Conservation (phyloP, 345 rosid genomes). For the Diplotaxis tenuifolia region DNA sequence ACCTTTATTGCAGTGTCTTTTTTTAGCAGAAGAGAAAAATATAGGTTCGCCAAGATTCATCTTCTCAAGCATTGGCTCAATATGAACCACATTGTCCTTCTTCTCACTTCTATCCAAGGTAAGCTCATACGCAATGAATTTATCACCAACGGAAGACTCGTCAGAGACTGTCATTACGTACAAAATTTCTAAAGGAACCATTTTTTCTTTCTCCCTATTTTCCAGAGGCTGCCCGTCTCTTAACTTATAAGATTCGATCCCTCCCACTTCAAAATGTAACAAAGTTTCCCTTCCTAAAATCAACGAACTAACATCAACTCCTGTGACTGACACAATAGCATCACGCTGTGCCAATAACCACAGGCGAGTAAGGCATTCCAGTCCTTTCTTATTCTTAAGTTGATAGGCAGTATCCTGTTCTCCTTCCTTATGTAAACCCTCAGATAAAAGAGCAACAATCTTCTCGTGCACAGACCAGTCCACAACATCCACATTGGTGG, state of each 20-base stretch:
- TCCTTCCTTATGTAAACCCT: conserved; percentile 34
- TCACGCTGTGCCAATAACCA: conserved; percentile 75
- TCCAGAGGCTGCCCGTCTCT: conserved; percentile 35
- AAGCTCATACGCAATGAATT: conserved; percentile 51
- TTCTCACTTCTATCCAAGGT: conserved; percentile 43
- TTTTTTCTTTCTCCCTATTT: conserved; percentile 37
- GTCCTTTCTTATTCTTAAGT: conserved; percentile 47
- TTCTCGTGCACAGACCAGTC: conserved; percentile 63
- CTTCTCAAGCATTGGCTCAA: conserved; percentile 48
- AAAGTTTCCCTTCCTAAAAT: conserved; percentile 61
- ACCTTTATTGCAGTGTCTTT: conserved; percentile 46
- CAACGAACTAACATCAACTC: conserved; percentile 48
- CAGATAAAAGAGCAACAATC: conserved; percentile 53
- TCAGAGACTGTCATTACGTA: conserved; percentile 56
- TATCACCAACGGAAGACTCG: conserved; percentile 42
- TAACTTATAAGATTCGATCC: conserved; percentile 39
- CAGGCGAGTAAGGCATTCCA: conserved; percentile 51
- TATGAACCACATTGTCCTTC: conserved; percentile 31
- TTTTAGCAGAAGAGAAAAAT: conserved; percentile 49
- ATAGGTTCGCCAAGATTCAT: conserved; percentile 63
- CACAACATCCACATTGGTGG: conserved; percentile 40
- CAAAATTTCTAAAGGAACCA: conserved; percentile 44
- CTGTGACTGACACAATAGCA: conserved; percentile 51
- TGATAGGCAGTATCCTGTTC: conserved; percentile 38
- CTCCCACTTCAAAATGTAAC: conserved; percentile 66